These are phyloP conservation scores for Xylariomycetidae sp. DNA, from an alignment of 2,329 filamentous ascomycete species.

Conservation along the genomic window DNA sequence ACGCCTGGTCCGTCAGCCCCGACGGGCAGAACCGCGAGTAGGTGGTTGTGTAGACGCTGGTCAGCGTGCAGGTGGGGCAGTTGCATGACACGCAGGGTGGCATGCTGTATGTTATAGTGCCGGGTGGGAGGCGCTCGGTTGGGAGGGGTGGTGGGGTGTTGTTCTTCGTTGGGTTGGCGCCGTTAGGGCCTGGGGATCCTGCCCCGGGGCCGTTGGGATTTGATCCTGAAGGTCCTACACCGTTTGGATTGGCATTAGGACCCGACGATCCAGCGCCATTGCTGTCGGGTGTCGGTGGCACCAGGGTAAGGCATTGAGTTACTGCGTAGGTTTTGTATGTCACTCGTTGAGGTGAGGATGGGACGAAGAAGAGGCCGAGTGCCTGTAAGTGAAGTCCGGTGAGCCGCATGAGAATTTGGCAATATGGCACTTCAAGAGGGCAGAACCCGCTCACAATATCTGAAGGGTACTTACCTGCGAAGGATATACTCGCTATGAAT, in stretches of 20 bases:
- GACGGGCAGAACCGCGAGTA: slow-evolving; percentile 8
- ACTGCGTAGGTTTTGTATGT: slow-evolving; percentile 9
- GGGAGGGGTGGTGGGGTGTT: too few species aligned
- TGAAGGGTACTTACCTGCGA: too few species aligned
- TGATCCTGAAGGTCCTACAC: too few species aligned
- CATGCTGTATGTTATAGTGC: slow-evolving; percentile 11
- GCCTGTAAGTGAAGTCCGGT: slow-evolving; percentile 1
- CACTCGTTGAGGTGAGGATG: slow-evolving; percentile 7
- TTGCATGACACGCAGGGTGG: slow-evolving; percentile 12
- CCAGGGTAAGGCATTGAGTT: slow-evolving; percentile 9
- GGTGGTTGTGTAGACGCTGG: slow-evolving; percentile 14
- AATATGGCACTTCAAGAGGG: too few species aligned
- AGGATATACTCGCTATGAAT: too few species aligned
- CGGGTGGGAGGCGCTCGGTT: slow-evolving; percentile 1
- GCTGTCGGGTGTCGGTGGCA: neutral
- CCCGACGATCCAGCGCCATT: too few species aligned
- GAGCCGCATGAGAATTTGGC: too few species aligned
- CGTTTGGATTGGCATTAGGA: too few species aligned
- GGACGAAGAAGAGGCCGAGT: slow-evolving; percentile 1
- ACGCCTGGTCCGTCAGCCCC: slow-evolving; percentile 8
- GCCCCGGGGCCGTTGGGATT: too few species aligned
- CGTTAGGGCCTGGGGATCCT: too few species aligned
- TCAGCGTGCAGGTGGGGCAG: slow-evolving; percentile 14
- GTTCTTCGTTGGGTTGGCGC: too few species aligned
- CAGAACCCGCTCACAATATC: too few species aligned